A percentile compares a stretch with the other conserved stretches of the same genome.
Conservation (phyloP, 2,329 filamentous ascomycete species). For the Cadophora malorum region DNA sequence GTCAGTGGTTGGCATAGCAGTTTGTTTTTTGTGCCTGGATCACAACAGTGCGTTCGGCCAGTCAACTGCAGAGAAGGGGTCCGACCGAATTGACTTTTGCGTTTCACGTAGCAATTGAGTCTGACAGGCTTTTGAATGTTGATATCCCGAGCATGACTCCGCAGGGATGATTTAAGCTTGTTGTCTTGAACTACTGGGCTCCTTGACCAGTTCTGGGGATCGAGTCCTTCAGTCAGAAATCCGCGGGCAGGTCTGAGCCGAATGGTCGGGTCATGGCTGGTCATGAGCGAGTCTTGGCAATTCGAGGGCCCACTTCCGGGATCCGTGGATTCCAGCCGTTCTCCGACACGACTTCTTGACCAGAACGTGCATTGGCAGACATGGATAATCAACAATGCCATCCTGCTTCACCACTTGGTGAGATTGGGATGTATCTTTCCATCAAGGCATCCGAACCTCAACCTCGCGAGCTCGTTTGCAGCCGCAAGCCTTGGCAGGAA, state of each 20-base stretch:
- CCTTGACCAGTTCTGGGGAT: constrained; percentile 8
- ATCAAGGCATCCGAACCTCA: too few species aligned
- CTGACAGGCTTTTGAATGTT: too few species aligned
- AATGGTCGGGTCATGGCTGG: not conserved
- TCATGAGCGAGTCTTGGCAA: not conserved
- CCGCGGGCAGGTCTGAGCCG: not conserved
- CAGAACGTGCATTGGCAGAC: not conserved
- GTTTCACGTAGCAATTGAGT: not conserved
- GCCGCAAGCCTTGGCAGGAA: too few species aligned
- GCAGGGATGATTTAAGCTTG: not conserved
- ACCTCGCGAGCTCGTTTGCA: too few species aligned
- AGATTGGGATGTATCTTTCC: not conserved
- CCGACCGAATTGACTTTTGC: constrained; percentile 11
- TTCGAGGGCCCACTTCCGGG: not conserved
- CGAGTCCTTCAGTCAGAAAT: not conserved
- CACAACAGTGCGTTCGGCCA: constrained; percentile 1
- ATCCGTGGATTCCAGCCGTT: not conserved
- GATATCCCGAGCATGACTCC: not conserved
- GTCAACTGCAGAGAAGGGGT: not conserved
- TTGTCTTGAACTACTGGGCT: not conserved
- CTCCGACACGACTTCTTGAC: not conserved
- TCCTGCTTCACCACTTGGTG: not conserved
- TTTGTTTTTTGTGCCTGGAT: constrained; percentile 6
- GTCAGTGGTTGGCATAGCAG: not conserved
- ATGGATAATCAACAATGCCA: not conserved